phyloP scores from a whole-genome alignment of 2,329 filamentous ascomycete species.

The Fusarium napiforme region DNA sequence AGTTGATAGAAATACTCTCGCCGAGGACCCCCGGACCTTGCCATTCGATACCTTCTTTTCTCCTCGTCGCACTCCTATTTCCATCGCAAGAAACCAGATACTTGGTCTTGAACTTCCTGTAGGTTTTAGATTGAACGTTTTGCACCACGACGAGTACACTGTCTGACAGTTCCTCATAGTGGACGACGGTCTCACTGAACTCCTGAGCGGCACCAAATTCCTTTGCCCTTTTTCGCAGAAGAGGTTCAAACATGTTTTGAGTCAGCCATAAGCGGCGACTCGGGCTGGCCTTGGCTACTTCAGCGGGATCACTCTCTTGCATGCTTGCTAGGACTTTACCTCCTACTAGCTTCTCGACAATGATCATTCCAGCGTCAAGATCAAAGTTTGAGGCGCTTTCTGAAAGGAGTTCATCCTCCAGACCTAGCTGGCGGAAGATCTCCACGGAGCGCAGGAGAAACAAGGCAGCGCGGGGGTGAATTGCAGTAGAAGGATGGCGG shows the following conservation, averaged over 20 bases:
- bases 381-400: not conserved
- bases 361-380: not conserved
- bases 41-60: not conserved
- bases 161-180: not conserved
- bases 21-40: not conserved
- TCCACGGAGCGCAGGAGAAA: not conserved
- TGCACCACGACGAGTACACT: not conserved
- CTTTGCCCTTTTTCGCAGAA: not conserved
- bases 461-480: not conserved
- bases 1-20: not conserved
- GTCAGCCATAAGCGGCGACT: not conserved
- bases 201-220: not conserved
- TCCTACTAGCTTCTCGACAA: not conserved
- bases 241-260: not conserved
- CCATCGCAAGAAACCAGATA: not conserved
- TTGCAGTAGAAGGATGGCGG: not conserved
- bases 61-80: not conserved
- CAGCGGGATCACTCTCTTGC: not conserved
- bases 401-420: not conserved
- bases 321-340: not conserved
- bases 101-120: not conserved
- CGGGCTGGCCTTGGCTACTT: not conserved
- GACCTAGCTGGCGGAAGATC: not conserved
- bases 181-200: not conserved
- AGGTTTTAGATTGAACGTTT: not conserved